Evolutionary conservation across 2,329 filamentous ascomycete species (phyloP), one percentile per base, ranked within the genome.

Genomic region (Nemania sp.): DNA sequence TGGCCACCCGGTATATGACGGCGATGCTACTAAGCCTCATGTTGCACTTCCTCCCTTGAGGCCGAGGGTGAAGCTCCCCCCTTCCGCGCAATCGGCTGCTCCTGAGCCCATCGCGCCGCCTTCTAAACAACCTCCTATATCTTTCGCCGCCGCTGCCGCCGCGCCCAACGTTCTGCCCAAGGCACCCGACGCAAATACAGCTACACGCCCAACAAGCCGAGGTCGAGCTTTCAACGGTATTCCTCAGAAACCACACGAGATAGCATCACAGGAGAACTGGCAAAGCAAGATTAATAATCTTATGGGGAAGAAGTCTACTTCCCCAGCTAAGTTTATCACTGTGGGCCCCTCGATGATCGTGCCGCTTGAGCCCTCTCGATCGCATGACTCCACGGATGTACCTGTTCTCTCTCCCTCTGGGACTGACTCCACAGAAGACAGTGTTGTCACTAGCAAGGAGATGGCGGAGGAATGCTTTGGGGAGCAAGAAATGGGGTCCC

Each of bases 261-360:
- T 73, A 29, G 67, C 67, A 5, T 72, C 69, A 1, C 72, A 74
- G 48, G 71, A 73, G 45, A 82, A 82, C 56, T 94, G 92, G 92
- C 92, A 96, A 74, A 88, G 90, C 68, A 87, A 87, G 69, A 92
- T 97, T 74, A 92, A 96, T 74, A 88, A 83, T 46, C 82, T 97
- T 37, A 85, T 87, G 67, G 86, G 86, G n/a, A 78, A 79, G 40
- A 92, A 90, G 72, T 81, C 86, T 5, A 71, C 75, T 7, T 77
- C 82, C 18, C 80, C 80, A 13, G 80, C 82, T 47, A 87, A 83
- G 68, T 80, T 83, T 60, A 80, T 89, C 57, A 83, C 85, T 51
- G 83, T 91, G 40, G 83, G 89, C 63, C 87, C 88, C 50, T 84
- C 87, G 20, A 91, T 87, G 67, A 89, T 88, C 73, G 87, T 78